Percentiles rank a stretch among this genome's conserved stretches.
Conservation (phyloP, 192 early-diverging fungal species). For the Coemansia sp. region DNA sequence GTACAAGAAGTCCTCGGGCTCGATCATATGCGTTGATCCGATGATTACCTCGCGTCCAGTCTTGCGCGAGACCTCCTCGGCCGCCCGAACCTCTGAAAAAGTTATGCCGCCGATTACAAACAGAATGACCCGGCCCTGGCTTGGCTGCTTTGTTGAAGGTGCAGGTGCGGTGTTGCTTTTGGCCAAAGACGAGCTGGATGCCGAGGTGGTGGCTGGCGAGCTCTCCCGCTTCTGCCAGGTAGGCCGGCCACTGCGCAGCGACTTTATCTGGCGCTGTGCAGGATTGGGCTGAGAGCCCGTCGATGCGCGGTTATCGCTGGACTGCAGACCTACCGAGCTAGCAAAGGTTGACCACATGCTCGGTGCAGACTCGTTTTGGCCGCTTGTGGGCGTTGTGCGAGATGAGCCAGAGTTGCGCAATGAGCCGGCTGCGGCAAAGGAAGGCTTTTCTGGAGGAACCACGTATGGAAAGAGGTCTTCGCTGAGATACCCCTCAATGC, state of each 20-base stretch:
- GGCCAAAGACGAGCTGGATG: slow-evolving; percentile 9
- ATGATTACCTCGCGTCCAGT: slow-evolving; percentile 48
- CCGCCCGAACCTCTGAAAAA: slow-evolving; percentile 50
- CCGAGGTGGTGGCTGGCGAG: slow-evolving; percentile 23
- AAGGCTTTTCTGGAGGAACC: slow-evolving; percentile 46
- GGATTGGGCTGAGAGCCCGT: slow-evolving; percentile 22
- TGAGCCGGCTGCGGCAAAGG: slow-evolving; percentile 14
- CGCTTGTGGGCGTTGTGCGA: slow-evolving; percentile 21
- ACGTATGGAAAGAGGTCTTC: slow-evolving; percentile 54
- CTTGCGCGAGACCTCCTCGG: slow-evolving; percentile 44
- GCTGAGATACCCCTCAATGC: slow-evolving; percentile 43
- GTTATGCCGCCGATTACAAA: slow-evolving; percentile 54
- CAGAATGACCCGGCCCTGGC: slow-evolving; percentile 38
- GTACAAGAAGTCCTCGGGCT: slow-evolving; percentile 43
- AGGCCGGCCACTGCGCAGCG: slow-evolving; percentile 42
- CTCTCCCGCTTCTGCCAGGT: slow-evolving; percentile 56
- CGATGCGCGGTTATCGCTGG: slow-evolving; percentile 21
- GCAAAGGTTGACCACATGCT: slow-evolving; percentile 53
- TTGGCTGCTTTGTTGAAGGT: slow-evolving; percentile 11
- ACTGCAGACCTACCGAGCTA: slow-evolving; percentile 36
- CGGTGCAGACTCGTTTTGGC: slow-evolving; percentile 26
- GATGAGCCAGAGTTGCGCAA: slow-evolving; percentile 20
- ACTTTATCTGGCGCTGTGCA: slow-evolving; percentile 41
- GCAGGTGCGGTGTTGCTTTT: slow-evolving; percentile 5
- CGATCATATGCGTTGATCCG: slow-evolving; percentile 47